Percentiles rank a stretch among this genome's conserved stretches.
These are phyloP conservation scores for Dendrobium officinale DNA, from an alignment of 106 monocot genomes.

Conservation along the genomic window DNA sequence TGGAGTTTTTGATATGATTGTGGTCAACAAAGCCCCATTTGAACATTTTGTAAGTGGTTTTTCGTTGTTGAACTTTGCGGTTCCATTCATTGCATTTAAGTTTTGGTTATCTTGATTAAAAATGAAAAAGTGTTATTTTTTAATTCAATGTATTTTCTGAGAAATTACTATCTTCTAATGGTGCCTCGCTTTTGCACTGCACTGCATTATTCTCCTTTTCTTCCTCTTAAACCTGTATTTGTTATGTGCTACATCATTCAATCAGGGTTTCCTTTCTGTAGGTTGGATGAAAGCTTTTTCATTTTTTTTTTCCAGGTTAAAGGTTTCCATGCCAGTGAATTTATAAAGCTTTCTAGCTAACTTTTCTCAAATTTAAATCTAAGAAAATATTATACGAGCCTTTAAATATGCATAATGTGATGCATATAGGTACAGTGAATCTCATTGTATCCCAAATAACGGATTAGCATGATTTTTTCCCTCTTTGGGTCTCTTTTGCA, in stretches of 20 bases:
- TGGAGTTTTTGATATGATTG: slow-evolving; percentile 41
- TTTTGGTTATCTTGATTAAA: neutral
- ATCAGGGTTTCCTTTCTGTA: neutral
- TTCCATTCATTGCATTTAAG: neutral
- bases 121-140: too few species aligned
- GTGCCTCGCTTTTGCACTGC: neutral
- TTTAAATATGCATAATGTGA: neutral
- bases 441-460: neutral
- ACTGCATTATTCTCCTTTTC: neutral
- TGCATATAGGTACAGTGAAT: neutral
- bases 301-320: neutral
- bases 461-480: neutral
- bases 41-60: slow-evolving; percentile 54
- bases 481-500: slow-evolving; percentile 15
- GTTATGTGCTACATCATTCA: neutral
- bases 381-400: neutral
- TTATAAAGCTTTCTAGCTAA: neutral
- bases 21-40: slow-evolving; percentile 48
- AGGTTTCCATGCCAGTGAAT: neutral
- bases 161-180: neutral
- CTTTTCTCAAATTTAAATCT: neutral
- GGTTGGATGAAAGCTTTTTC: neutral
- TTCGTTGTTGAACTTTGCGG: neutral
- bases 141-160: too few species aligned
- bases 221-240: neutral